phyloP scores from a whole-genome alignment of 345 rosid genomes.

The Ailanthus altissimus region DNA sequence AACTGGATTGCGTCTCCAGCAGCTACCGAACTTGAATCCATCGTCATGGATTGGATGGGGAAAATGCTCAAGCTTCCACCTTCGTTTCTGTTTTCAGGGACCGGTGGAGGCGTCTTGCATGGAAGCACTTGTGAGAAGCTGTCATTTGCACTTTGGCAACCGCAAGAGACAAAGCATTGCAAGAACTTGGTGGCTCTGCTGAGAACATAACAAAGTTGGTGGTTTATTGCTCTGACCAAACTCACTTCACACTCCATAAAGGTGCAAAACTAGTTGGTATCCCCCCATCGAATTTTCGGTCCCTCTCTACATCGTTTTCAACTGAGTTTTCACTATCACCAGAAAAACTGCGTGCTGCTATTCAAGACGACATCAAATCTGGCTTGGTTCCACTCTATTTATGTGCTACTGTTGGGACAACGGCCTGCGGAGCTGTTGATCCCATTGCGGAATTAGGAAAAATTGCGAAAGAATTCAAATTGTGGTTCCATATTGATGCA shows the following conservation, averaged over 20 bases:
- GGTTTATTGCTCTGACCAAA: slow-evolving; percentile 43
- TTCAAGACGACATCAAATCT: slow-evolving; percentile 29
- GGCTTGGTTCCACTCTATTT: slow-evolving; percentile 43
- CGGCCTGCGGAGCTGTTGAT: slow-evolving; percentile 38
- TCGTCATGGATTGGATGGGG: slow-evolving; percentile 44
- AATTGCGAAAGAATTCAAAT: too few species aligned
- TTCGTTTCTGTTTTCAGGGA: slow-evolving; percentile 34
- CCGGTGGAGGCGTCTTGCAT: slow-evolving; percentile 40
- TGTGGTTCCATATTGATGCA: too few species aligned
- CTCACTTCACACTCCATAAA: slow-evolving; percentile 29
- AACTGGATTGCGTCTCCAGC: background rate
- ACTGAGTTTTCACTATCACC: background rate
- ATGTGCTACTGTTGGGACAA: slow-evolving; percentile 44
- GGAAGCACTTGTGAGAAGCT: slow-evolving; percentile 41
- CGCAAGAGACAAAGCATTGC: slow-evolving; percentile 33
- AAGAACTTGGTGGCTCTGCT: background rate
- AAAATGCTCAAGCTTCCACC: slow-evolving; percentile 35
- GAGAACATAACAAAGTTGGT: slow-evolving; percentile 27
- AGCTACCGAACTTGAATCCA: slow-evolving; percentile 43
- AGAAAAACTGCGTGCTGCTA: background rate
- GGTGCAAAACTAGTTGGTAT: slow-evolving; percentile 16
- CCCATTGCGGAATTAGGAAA: too few species aligned
- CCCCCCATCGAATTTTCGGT: background rate
- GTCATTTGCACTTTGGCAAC: slow-evolving; percentile 35
- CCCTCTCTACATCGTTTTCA: background rate